Evolutionary conservation across 2,329 filamentous ascomycete species (phyloP).

Genomic region (Fusarium pseudoanthophilum): DNA sequence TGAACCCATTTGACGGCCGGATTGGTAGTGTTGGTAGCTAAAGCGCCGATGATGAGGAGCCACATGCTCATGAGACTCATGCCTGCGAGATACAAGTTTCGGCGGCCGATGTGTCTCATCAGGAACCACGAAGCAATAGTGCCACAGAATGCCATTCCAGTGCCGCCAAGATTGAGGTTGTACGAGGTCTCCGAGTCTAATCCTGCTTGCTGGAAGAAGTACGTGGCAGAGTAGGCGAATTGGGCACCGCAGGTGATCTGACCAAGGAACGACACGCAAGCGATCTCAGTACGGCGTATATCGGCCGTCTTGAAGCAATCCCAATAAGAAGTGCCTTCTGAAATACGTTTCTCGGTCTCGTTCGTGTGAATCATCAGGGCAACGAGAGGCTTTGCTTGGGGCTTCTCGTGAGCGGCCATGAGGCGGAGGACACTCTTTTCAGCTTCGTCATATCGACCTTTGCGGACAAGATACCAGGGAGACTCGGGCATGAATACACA

Average conservation of each 20-base stretch:
- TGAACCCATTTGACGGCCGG: not conserved
- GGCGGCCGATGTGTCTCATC: not conserved
- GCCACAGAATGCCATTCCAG: not conserved
- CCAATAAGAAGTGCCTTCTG: not conserved
- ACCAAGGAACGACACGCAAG: not conserved
- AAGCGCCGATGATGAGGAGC: not conserved
- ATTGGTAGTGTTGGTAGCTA: not conserved
- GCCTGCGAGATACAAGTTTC: not conserved
- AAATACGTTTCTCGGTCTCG: not conserved
- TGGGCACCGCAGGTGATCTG: not conserved
- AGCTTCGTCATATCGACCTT: not conserved
- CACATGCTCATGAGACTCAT: not conserved
- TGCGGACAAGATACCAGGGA: not conserved
- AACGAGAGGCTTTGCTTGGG: not conserved
- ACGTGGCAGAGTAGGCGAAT: not conserved
- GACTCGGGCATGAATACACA: not conserved
- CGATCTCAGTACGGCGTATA: not conserved
- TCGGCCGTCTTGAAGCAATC: not conserved
- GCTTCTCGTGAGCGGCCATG: not conserved
- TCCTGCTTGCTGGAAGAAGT: not conserved
- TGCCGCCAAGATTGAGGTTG: not conserved
- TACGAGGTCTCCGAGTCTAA: not conserved
- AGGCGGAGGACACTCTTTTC: not conserved
- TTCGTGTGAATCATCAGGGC: rapidly evolving
- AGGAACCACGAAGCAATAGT: not conserved